Evolutionary conservation across 2,329 filamentous ascomycete species (phyloP), one percentile per base, ranked within the genome.

Genomic region (Waltergamsia citrina): DNA sequence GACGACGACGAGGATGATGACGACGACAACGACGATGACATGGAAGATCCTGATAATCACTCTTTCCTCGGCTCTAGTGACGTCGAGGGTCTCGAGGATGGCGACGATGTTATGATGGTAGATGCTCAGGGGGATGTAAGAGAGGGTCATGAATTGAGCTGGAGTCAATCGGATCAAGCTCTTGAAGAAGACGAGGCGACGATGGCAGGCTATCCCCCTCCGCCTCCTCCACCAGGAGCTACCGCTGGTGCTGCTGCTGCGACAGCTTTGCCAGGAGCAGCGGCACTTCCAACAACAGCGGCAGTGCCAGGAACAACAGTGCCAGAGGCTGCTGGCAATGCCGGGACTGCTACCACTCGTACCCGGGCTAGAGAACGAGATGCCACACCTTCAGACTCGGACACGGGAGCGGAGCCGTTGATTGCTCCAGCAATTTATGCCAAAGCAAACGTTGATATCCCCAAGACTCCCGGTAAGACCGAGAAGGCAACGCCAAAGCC

Each of bases 181-280:
- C 63, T 85, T 29, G 84, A 88, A 50, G 73, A 79, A 35, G 75
- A 81, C 42, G 84, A 92, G 54, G 81, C 84, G 20, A 85, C 85
- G 12, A 69, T 85, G 49, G 81, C 81, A 35, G 83, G 81, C 15
- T 85, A 88, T 29, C 70, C 73, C 4, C 74, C 78, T 6, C 70
- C 73, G 1, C 74, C 72, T 6, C 73, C 76, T 1, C 81, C 81
- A 6, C 78, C 78, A 3, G 9, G 15, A 7, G n/a, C 28, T 20
- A 20, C 29, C 14, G 8, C 18, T 17, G 29, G n/a, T 30, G 29
- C 29, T 17, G 15, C 29, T 20, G 16, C 15, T 17, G 16, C 29
- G 12, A 20, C 18, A 14, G 19, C 18, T n/a, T n/a, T n/a, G 6
- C 28, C 27, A 20, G 11, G 71, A 70, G 53, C 59, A 21, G 28